These are phyloP conservation scores for Yamadazyma endophytica DNA, from an alignment of 805 yeast species.

Conservation along the genomic window DNA sequence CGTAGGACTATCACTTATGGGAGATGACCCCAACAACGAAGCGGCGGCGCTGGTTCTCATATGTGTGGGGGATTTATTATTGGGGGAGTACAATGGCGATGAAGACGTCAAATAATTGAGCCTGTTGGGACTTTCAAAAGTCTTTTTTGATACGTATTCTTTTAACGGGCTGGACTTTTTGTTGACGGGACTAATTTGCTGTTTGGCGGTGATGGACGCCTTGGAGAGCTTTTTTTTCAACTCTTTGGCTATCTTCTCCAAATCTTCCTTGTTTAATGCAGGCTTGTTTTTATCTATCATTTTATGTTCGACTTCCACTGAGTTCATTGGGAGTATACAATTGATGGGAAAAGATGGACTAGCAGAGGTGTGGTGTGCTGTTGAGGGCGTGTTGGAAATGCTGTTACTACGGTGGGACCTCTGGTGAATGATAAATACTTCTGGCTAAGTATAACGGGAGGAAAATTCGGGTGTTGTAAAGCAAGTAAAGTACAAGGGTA, in stretches of 20 bases:
- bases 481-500: no score
- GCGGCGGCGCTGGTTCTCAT: constrained; percentile 31
- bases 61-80: constrained; percentile 37
- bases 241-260: constrained; percentile 41
- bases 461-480: no score
- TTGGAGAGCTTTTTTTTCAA: constrained; percentile 37
- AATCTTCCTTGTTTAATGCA: constrained; percentile 39
- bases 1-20: constrained; percentile 28
- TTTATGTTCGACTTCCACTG: no score
- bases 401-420: no score
- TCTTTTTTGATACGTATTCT: constrained; percentile 21
- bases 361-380: no score
- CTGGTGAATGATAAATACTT: no score
- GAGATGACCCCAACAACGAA: constrained; percentile 27
- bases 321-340: no score
- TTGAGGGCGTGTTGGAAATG: no score
- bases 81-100: constrained; percentile 33
- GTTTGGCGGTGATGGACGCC: constrained; percentile 44
- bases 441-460: no score
- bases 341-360: no score
- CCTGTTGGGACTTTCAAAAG: constrained; percentile 14
- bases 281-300: constrained; percentile 17
- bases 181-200: constrained; percentile 17
- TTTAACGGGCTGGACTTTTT: constrained; percentile 21
- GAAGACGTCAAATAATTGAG: constrained; percentile 21